phyloP scores from a whole-genome alignment of 257 asterid genomes.

The Ophiorrhiza pumila region DNA sequence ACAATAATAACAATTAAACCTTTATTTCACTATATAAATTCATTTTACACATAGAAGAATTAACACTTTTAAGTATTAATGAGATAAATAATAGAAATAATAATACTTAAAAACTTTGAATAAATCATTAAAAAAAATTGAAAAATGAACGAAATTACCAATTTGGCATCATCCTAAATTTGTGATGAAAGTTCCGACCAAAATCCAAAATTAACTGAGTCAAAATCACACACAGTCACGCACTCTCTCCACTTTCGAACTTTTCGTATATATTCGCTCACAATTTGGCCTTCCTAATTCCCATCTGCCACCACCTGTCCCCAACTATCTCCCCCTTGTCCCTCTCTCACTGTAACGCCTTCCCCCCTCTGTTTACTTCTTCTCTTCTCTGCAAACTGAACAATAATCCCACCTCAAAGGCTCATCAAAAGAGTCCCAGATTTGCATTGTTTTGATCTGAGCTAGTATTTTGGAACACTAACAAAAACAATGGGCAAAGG shows the following conservation, averaged over 20 bases:
- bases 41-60: no score
- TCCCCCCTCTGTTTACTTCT: not conserved
- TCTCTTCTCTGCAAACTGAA: not conserved
- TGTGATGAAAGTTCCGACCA: no score
- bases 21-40: no score
- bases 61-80: no score
- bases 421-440: not conserved
- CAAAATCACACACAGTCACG: not conserved
- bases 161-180: no score
- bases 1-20: no score
- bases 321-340: not conserved
- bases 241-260: not conserved
- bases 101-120: no score
- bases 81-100: no score
- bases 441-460: not conserved
- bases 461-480: not conserved
- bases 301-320: not conserved
- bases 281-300: not conserved
- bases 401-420: slow-evolving; percentile 2
- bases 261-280: not conserved
- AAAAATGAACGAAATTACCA: no score
- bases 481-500: slow-evolving; percentile 47
- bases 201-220: no score
- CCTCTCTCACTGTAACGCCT: slow-evolving; percentile 4
- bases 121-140: no score